phyloP scores from a whole-genome alignment of 768 basidiomycete species.

The Piloderma croceum region DNA sequence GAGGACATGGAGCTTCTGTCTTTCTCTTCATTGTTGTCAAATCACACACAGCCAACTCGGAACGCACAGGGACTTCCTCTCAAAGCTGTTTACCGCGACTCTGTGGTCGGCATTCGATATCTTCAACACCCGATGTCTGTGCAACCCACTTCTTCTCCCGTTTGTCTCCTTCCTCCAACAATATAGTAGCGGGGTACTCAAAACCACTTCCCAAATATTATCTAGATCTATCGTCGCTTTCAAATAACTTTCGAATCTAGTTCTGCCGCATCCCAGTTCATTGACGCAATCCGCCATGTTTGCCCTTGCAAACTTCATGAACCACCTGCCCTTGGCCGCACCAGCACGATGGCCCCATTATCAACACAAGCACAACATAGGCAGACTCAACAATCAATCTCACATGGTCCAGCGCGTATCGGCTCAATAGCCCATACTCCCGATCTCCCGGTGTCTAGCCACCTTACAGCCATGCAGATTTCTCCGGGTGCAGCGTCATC shows the following conservation, averaged over 20 bases:
- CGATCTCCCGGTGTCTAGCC: slow-evolving; percentile 1
- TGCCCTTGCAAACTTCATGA: slow-evolving; percentile 71
- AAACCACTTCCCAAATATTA: slow-evolving; percentile 6
- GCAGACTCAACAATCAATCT: no score
- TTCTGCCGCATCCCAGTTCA: slow-evolving; percentile 47
- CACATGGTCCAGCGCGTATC: not conserved
- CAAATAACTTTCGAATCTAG: slow-evolving; percentile 63
- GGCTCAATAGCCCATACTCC: not conserved
- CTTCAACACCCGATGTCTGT: slow-evolving; percentile 40
- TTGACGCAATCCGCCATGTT: slow-evolving; percentile 56
- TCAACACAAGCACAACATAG: no score
- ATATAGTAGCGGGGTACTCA: slow-evolving; percentile 1
- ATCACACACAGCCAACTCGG: slow-evolving; percentile 23
- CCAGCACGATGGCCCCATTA: no score
- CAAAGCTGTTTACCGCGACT: slow-evolving; percentile 74
- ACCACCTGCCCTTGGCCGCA: slow-evolving; percentile 19
- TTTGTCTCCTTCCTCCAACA: not conserved
- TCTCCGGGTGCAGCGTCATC: not conserved
- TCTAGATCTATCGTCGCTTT: slow-evolving; percentile 68
- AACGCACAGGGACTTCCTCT: slow-evolving; percentile 58
- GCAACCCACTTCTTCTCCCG: no score
- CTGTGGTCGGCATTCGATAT: slow-evolving; percentile 71
- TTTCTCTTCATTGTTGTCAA: slow-evolving; percentile 46
- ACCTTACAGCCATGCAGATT: not conserved
- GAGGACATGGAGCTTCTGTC: slow-evolving; percentile 73